A percentile compares a stretch with the other conserved stretches of the same genome.
Conservation (phyloP, 129 eudicot genomes). For the Ambrosia trifida region DNA sequence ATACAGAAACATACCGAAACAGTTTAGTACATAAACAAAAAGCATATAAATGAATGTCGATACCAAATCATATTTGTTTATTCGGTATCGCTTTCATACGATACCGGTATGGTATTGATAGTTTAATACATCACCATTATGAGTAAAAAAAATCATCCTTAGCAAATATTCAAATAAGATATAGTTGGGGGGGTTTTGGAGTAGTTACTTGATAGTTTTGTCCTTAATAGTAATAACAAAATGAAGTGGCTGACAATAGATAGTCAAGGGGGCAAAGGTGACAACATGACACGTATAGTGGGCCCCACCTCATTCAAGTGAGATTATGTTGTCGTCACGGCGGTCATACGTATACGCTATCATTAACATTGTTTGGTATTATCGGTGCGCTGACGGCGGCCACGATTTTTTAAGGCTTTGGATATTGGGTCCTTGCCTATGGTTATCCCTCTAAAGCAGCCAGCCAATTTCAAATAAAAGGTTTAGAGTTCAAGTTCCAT, state of each 20-base stretch:
- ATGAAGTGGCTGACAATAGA: slow-evolving; percentile 23
- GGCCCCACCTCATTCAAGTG: slow-evolving; percentile 33
- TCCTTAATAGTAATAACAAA: slow-evolving; percentile 4
- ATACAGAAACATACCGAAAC: too few relatives aligned
- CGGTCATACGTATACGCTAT: slow-evolving; percentile 27
- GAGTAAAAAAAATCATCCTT: too few relatives aligned
- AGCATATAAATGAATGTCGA: too few relatives aligned
- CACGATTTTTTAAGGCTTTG: slow-evolving; percentile 7
- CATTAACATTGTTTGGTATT: slow-evolving; percentile 23
- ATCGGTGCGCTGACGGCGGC: slow-evolving; percentile 23
- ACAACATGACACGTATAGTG: slow-evolving; percentile 20
- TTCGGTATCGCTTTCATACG: too few relatives aligned
- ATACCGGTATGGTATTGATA: too few relatives aligned
- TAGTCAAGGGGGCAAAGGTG: slow-evolving; percentile 32
- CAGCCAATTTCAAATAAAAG: too few relatives aligned
- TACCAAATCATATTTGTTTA: too few relatives aligned
- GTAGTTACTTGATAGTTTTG: background rate
- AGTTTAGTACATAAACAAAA: too few relatives aligned
- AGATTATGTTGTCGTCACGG: slow-evolving; percentile 31
- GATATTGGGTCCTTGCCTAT: too few relatives aligned
- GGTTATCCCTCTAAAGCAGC: too few relatives aligned
- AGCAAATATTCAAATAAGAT: background rate
- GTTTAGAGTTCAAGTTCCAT: too few relatives aligned
- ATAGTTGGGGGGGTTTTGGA: background rate
- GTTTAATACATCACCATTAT: too few relatives aligned